Evolutionary conservation across 495 filamentous ascomycete genomes (phyloP).

Genomic region (Astrocystis sublimbata): DNA sequence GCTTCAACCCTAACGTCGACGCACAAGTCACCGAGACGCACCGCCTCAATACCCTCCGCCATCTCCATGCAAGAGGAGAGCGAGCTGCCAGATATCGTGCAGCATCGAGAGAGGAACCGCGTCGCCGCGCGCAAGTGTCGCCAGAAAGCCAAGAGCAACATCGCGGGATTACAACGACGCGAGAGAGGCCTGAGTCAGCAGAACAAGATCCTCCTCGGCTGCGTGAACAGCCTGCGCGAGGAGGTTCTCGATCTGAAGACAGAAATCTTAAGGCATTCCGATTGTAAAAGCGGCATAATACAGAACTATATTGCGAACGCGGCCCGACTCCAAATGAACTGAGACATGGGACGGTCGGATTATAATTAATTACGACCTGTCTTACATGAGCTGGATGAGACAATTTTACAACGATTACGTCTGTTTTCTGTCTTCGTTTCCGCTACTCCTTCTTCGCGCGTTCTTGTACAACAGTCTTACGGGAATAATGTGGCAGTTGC

Average conservation of each 20-base stretch:
- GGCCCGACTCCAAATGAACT: constrained; percentile 24
- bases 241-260: constrained; percentile 56
- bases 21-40: neutral
- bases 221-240: constrained; percentile 38
- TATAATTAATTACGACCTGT: too few species aligned
- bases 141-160: constrained; percentile 65
- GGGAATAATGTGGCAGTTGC: too few species aligned
- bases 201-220: constrained; percentile 24
- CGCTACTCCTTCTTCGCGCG: too few species aligned
- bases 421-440: too few species aligned
- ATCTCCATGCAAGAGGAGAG: neutral
- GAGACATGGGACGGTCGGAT: too few species aligned
- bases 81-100: constrained; percentile 2
- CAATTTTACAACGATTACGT: too few species aligned
- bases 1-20: neutral
- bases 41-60: neutral
- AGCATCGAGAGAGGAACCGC: constrained; percentile 59
- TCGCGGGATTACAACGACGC: constrained; percentile 43
- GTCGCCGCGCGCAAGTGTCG: constrained; percentile 69
- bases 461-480: too few species aligned
- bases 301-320: constrained; percentile 50
- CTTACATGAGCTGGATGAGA: too few species aligned
- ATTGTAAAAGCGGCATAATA: constrained; percentile 54
- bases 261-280: constrained; percentile 54
- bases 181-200: constrained; percentile 29